phyloP scores from a whole-genome alignment of 495 filamentous ascomycete species.

The Penicillium ochrochloron region DNA sequence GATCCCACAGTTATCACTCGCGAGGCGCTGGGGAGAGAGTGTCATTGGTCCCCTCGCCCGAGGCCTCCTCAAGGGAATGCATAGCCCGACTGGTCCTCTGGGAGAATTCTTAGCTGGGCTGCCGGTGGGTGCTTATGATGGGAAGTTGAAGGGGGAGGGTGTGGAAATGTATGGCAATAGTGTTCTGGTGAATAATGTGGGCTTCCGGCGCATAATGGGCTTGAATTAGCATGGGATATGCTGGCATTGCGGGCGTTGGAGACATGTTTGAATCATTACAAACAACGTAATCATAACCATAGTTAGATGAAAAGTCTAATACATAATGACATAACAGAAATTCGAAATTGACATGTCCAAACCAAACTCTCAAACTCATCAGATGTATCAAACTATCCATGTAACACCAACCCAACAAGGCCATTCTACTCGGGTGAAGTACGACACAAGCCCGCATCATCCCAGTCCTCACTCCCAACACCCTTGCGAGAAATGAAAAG shows the following conservation, averaged over 20 bases:
- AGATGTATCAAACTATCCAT: background rate
- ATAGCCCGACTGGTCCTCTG: conserved; percentile 44
- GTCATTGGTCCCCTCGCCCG: conserved; percentile 16
- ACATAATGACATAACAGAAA: background rate
- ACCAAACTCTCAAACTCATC: background rate
- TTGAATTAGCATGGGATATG: conserved; percentile 1
- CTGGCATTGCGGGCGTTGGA: background rate
- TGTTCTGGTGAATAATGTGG: conserved; percentile 23
- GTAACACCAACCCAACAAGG: background rate
- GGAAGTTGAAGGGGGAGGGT: conserved; percentile 45
- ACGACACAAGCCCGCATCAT: conserved; percentile 38
- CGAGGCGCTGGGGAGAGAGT: background rate
- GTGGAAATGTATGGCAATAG: conserved; percentile 31
- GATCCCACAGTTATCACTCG: conserved; percentile 28
- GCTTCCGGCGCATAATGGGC: conserved; percentile 24
- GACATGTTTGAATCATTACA: background rate
- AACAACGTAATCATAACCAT: background rate
- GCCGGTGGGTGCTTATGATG: conserved; percentile 61
- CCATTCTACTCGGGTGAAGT: background rate
- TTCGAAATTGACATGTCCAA: background rate
- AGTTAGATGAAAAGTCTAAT: background rate
- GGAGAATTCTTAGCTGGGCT: conserved; percentile 56
- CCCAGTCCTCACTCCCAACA: conserved; percentile 42
- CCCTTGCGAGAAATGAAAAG: conserved; percentile 36
- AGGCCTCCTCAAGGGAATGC: conserved; percentile 18